Base-by-base conservation (phyloP, 805 yeast genomes). In the Blastobotrys attinorum region DNA sequence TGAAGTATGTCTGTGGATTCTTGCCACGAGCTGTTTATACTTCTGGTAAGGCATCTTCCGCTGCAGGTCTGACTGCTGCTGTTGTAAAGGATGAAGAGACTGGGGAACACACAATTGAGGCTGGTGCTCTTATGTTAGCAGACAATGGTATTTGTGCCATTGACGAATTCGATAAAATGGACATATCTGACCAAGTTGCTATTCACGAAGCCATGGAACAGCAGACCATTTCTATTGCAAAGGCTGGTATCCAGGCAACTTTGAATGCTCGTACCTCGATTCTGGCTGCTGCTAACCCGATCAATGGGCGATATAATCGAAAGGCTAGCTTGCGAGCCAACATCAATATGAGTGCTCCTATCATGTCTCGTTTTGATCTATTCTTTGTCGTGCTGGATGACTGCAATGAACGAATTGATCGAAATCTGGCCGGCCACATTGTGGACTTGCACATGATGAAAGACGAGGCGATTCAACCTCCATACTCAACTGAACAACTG, bases 181-280 rank as follows among this genome's bases (percentile, higher is more conserved):
- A 90, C 63, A 64, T 89, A 35, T 66, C 80, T 1, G 97, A 92
- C 65, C 97, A 92, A 66, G 97, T 92, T 44, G 97, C 97, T 2
- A 90, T 92, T 68, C 98, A 92, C 67, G 98, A 92, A 69, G 98
- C 97, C 20, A 92, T 92, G 98, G 98, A 92, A 73, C 98, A 92
- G 67, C 98, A 92, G 65, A 92, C 98, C 0, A 92, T 92, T 53
- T 89, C 97, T 13, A 92, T 92, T 58, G 97, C 98, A 8, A 92
- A 92, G 63, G 98, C 98, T 1, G 98, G 98, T 59, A 92, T 92
- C 51, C 97, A 92, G 59, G 97, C 98, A 1, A 92, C 98, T 0
- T 70, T 92, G 57, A 92, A 92, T 62, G 98, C 98, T 1, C 76
- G 98, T 58, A 87, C 98, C 0, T 87, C 97, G 0, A 92, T 92